Evolutionary conservation across 1,139 yeast genomes (phyloP).

Genomic region (Insectozyma bohioensis): DNA sequence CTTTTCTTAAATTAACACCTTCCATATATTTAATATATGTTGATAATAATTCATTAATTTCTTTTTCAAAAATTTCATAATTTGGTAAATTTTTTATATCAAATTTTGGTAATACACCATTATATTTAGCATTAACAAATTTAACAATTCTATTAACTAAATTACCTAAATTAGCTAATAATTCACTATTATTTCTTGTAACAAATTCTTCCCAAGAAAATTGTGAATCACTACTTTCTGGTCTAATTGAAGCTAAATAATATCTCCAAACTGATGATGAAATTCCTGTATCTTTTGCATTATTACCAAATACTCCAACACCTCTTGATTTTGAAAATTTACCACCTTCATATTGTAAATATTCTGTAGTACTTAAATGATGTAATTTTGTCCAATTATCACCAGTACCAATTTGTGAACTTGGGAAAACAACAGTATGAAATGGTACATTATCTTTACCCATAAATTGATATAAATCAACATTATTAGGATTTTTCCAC

Average conservation of each 20-base stretch:
- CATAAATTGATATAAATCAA: constrained; percentile 92
- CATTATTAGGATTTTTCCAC: constrained; percentile 91
- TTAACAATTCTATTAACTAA: constrained; percentile 92
- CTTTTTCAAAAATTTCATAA: constrained; percentile 52
- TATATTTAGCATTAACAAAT: constrained; percentile 86
- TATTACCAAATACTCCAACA: constrained; percentile 96
- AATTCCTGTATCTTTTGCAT: constrained; percentile 90
- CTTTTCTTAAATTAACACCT: constrained; percentile 77
- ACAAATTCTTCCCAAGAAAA: constrained; percentile 98
- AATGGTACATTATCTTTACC: constrained; percentile 99
- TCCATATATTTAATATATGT: constrained; percentile 75
- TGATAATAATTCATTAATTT: constrained; percentile 59
- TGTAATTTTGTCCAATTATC: constrained; percentile 90
- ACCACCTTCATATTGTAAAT: constrained; percentile 95
- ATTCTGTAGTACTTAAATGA: constrained; percentile 92
- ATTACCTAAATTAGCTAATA: constrained; percentile 94
- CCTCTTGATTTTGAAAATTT: constrained; percentile 96
- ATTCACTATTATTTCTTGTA: constrained; percentile 86
- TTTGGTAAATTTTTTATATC: constrained; percentile 47
- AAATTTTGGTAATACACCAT: constrained; percentile 78
- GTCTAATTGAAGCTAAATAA: constrained; percentile 87
- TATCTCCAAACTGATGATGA: constrained; percentile 97
- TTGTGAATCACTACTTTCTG: constrained; percentile 93
- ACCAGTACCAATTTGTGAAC: constrained; percentile 82
- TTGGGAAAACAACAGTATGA: constrained; percentile 98